phyloP scores from a whole-genome alignment of 768 basidiomycete genomes.

The Auriscalpium microsporum region DNA sequence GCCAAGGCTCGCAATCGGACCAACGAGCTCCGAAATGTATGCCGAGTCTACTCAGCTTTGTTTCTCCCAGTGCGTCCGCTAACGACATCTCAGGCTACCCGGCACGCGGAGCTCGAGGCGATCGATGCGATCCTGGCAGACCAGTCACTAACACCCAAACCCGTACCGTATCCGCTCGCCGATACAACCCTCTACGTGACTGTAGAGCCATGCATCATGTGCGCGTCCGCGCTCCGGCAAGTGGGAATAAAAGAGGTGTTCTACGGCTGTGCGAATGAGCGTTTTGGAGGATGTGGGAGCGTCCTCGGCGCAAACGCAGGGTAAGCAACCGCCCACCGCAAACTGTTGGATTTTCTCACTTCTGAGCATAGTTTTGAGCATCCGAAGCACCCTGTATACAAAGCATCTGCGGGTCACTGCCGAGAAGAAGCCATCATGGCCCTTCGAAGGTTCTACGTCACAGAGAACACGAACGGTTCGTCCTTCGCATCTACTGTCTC shows the following conservation, averaged over 20 bases:
- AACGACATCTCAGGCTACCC: slow-evolving; percentile 59
- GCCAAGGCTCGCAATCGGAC: slow-evolving; percentile 89
- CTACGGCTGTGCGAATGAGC: slow-evolving; percentile 91
- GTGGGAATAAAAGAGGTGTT: slow-evolving; percentile 84
- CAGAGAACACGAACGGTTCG: slow-evolving; percentile 86
- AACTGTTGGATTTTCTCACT: not conserved
- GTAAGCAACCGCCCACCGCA: slow-evolving; percentile 34
- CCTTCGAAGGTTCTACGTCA: slow-evolving; percentile 61
- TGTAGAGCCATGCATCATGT: slow-evolving; percentile 99
- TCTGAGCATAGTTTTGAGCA: slow-evolving; percentile 47
- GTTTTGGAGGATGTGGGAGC: slow-evolving; percentile 95
- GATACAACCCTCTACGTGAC: slow-evolving; percentile 91
- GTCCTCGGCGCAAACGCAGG: slow-evolving; percentile 78
- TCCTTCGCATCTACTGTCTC: slow-evolving; percentile 1
- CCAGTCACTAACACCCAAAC: slow-evolving; percentile 42
- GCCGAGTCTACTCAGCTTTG: slow-evolving; percentile 6
- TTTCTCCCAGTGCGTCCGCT: no score
- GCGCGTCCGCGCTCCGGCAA: slow-evolving; percentile 90
- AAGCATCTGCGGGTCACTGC: slow-evolving; percentile 44
- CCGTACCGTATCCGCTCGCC: slow-evolving; percentile 53
- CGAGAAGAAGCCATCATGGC: slow-evolving; percentile 56
- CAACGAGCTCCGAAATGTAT: slow-evolving; percentile 87
- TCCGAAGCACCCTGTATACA: slow-evolving; percentile 66
- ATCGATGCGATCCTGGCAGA: slow-evolving; percentile 80
- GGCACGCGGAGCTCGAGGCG: slow-evolving; percentile 96